These are phyloP conservation scores for Venturia asperata DNA, from an alignment of 2,329 filamentous ascomycete species.

Conservation along the genomic window DNA sequence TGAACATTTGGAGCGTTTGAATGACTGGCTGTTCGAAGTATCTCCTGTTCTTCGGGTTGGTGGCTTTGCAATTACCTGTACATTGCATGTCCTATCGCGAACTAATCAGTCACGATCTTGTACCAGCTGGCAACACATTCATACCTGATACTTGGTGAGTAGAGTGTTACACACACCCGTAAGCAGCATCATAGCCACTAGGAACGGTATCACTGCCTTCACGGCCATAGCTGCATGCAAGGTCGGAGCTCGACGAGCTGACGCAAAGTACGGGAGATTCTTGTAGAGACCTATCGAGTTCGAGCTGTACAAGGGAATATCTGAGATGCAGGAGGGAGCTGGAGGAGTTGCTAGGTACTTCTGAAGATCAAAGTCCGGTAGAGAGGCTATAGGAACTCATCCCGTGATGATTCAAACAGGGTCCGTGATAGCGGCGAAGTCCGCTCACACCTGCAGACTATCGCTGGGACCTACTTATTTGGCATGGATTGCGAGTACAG, in stretches of 20 bases:
- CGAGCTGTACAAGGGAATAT: neutral
- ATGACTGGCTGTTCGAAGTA: slow-evolving; percentile 92
- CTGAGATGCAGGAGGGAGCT: neutral
- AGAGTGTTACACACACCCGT: slow-evolving; percentile 96
- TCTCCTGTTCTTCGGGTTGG: slow-evolving; percentile 56
- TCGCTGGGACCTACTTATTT: neutral
- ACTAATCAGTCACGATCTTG: slow-evolving; percentile 4
- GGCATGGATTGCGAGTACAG: neutral
- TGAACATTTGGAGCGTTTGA: slow-evolving; percentile 95
- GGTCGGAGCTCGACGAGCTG: slow-evolving; percentile 7
- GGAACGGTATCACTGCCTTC: slow-evolving; percentile 66
- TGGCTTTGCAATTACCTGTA: slow-evolving; percentile 75
- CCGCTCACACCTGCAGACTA: neutral
- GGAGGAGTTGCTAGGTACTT: neutral
- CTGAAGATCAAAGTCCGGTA: neutral
- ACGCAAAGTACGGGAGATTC: neutral
- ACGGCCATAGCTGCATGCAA: slow-evolving; percentile 54
- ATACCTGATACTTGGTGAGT: slow-evolving; percentile 89
- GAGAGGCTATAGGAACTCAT: neutral
- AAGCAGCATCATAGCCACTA: slow-evolving; percentile 93
- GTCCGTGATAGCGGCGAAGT: neutral
- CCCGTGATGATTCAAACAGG: neutral
- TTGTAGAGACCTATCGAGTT: neutral
- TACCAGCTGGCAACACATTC: slow-evolving; percentile 23
- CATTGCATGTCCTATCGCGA: slow-evolving; percentile 84